Evolutionary conservation across 2,329 filamentous ascomycete genomes (phyloP), one percentile per base, ranked within the genome.

Genomic region (Talaromyces sp.): DNA sequence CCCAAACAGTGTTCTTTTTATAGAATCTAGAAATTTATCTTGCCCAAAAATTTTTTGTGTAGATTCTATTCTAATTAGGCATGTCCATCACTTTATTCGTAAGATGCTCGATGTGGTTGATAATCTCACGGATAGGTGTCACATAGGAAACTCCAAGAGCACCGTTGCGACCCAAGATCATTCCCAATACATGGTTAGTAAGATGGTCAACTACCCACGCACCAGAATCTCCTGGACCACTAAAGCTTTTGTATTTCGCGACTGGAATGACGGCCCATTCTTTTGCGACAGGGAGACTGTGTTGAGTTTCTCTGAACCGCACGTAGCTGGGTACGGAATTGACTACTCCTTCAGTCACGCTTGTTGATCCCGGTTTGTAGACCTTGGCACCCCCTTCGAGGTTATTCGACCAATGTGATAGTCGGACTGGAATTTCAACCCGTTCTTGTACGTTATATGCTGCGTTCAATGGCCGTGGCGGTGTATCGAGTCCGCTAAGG

Each of bases 251-350:
- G 47, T 47, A 52, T 9, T 6, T 39, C 25, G 13, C 30, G 2
- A 8, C 9, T 28, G 59, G 54, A 33, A 57, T 25, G 0, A 61
- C 27, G 10, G 55, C 59, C 55, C 49, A 57, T 36, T 61, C 59
- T 4, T 9, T 17, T 1, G 55, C 19, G n/a, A 44, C 19, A 15
- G 25, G 33, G 6, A 39, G 9, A 25, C 15, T 10, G 17, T 33
- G 7, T 32, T 15, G 10, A 15, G 7, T 13, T 52, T 39, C n/a
- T 52, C 28, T 17, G n/a, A 57, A 57, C 32, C 55, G 59, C 1
- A 61, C 47, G n/a, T 61, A 61, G 47, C 59, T 61, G n/a, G 53
- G 56, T 17, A 55, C 44, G 9, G 49, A 39, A 52, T 42, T 61
- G 8, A 61, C 36, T 15, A 44, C 27, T 3, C 55, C 59, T 5